Evolutionary conservation across 2,329 filamentous ascomycete species (phyloP), one percentile per base, ranked within the genome.

Genomic region (Aspergillus vadensis): DNA sequence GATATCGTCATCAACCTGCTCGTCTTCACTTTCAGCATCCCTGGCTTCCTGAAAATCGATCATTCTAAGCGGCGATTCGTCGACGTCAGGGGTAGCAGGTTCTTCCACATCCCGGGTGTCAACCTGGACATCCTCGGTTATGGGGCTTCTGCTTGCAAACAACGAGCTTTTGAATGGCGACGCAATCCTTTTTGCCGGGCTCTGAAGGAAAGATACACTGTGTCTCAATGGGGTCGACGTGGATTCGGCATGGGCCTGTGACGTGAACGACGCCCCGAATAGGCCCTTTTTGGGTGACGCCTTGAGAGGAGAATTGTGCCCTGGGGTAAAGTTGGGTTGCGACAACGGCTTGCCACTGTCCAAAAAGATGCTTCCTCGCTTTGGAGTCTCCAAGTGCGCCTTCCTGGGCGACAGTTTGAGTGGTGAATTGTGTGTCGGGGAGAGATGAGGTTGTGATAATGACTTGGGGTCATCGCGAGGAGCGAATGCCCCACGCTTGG

Each of bases 341-440:
- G 62, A 59, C 5, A 63, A 23, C 2, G 56, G 19, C n/a, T 30
- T 48, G 3, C 32, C 21, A 10, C 61, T 58, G 15, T 62, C 44
- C 3, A 62, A 44, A 39, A 60, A 56, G n/a, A 67, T 41, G 10
- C 56, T 57, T 25, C 63, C 63, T 19, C 49, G 63, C 15, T 47
- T 55, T 6, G 66, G 66, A 5, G 66, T 69, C 23, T 63, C 66
- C 15, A 69, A 27, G 15, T 59, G 57, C 4, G 64, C 73, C 53
- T 80, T 80, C 62, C 73, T 79, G 6, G 80, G 77, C 15, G 80
- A 81, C 36, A 72, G 67, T 59, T 79, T 80, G 8, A 82, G 69
- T 0, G 78, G 74, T 12, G 77, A 77, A 39, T 73, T 65, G 41
- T 67, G 67, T 8, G 65, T 71, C n/a, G 75, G 72, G 5, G 70